Conservation (phyloP, 164 flowering plant genomes). For the Nymphaea colorata region DNA sequence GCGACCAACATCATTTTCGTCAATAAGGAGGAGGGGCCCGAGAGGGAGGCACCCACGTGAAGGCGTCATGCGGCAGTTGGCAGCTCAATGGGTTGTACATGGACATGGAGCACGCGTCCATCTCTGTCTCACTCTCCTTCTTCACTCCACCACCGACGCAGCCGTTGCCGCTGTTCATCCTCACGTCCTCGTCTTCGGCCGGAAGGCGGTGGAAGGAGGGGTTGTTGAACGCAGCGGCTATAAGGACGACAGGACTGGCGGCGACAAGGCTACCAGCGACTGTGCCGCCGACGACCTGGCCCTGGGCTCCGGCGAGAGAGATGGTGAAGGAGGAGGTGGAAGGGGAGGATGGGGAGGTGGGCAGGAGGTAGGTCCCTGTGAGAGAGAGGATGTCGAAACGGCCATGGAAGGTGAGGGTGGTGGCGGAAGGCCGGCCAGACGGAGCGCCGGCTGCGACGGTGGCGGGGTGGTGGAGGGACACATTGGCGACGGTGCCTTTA, state of each 20-base stretch:
- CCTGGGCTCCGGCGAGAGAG: conserved; percentile 30
- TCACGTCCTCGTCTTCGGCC: conserved; percentile 5
- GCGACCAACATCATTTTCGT: neutral
- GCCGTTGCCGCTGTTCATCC: neutral
- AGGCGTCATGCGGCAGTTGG: conserved; percentile 18
- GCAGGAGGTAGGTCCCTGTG: conserved; percentile 24
- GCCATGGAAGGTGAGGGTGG: conserved; percentile 37
- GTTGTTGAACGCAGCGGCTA: conserved; percentile 22
- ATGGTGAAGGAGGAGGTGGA: conserved; percentile 13
- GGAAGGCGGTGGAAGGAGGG: conserved; percentile 19
- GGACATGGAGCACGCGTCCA: conserved; percentile 1
- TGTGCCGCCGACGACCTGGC: conserved; percentile 36
- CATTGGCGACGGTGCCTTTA: conserved; percentile 37
- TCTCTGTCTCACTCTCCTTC: neutral
- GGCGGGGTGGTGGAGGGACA: conserved; percentile 36
- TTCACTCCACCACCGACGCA: conserved; percentile 1
- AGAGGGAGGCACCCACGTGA: conserved; percentile 18
- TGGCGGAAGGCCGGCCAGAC: neutral
- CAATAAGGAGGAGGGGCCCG: conserved; percentile 14
- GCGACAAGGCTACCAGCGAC: conserved; percentile 26
- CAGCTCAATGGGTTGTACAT: conserved; percentile 13
- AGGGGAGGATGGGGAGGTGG: conserved; percentile 7
- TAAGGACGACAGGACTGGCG: conserved; percentile 18
- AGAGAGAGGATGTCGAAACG: conserved; percentile 36
- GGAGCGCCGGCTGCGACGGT: conserved; percentile 15